Base-by-base conservation (phyloP, 2,329 filamentous ascomycete genomes). In the Calonectria crousiana region DNA sequence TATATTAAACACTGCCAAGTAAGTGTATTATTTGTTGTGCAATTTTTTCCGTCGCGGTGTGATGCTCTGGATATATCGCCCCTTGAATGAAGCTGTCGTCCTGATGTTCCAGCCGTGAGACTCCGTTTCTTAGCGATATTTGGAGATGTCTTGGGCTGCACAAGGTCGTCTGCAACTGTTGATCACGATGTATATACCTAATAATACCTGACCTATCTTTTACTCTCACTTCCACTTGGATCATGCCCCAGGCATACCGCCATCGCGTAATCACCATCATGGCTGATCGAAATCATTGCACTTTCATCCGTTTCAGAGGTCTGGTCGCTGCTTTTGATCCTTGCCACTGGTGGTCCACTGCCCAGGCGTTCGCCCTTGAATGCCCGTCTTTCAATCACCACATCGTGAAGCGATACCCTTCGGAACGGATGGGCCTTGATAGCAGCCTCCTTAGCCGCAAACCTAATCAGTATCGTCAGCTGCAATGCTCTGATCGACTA, bases 241-340 rank as follows among this genome's bases (percentile, higher is more conserved):
- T 84, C 81, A 34, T 80, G 78, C n/a, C 90, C 91, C 41, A 95
- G 76, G 76, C 93, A 94, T 1, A 93, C 88, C 9, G 93, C 94
- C 26, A 90, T 92, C 13, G 95, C 95, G 84, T 95, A 98, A 10
- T 95, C 93, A 2, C 91, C 93, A 83, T 98, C 96, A 83, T 98
- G 96, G 80, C 94, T 97, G 79, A 98, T 97, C 74, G 93, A 96
- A 56, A 98, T 82, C 80, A 91, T 88, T 18, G 92, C 95, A 65
- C 91, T 87, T 77, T 92, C 89, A 73, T 87, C 82, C 51, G 74
- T 79, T n/a, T 78, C 82, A 23, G 72, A 80, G 20, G 71, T 79
- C 2, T 73, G 78, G 34, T 76, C 76, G 10, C 80, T 74, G 20
- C 82, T 82, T 74, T 77, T 82, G 72, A 90, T 85, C 66, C 88